Base-by-base conservation (phyloP, 2,329 filamentous ascomycete species). In the Gnomoniopsis smithogilvyi region DNA sequence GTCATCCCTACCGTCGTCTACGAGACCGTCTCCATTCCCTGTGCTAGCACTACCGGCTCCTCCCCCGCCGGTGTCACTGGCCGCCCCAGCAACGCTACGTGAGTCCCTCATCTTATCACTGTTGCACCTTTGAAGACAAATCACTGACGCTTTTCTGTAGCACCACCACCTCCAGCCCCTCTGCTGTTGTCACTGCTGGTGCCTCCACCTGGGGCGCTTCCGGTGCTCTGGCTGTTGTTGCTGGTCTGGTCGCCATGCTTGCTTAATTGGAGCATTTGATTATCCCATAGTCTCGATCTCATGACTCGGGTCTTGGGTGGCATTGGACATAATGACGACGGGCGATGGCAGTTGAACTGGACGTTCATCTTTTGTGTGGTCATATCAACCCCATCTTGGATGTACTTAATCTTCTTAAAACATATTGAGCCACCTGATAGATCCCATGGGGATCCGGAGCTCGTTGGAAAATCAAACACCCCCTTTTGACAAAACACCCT, bases 1-100 rank as follows among this genome's bases (percentile, higher is more conserved):
- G 79, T 82, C 67, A 69, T 82, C 70, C 81, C 80, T 67, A 78
- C 77, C 48, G 78, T 82, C 65, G 78, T 81, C 77, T 80, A 80
- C 77, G 72, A 74, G 65, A 80, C 78, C 69, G 68, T 78, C 62
- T 54, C 67, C 43, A 66, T 76, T 49, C 73, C 78, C 56, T 80
- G 78, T 73, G 65, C 74, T 41, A 77, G 73, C 62, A 62, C 64
- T 51, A 64, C 63, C 48, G 56, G 63, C 56, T 64, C 68, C 51
- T 64, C 67, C 36, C 63, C 64, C 45, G 63, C 15, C 24, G 46
- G 51, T 45, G 45, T 41, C 24, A 34, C 34, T 48, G 19, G 33
- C 54, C 60, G 66, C 64, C 64, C 67, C 56, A 60, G 57, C 66
- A 69, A 68, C 66, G 62, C 62, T 59, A 70, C 70, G 69, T 72